These are phyloP conservation scores for Elaeis guineensis DNA, from an alignment of 176 grass and related monocot genomes.

Conservation along the genomic window DNA sequence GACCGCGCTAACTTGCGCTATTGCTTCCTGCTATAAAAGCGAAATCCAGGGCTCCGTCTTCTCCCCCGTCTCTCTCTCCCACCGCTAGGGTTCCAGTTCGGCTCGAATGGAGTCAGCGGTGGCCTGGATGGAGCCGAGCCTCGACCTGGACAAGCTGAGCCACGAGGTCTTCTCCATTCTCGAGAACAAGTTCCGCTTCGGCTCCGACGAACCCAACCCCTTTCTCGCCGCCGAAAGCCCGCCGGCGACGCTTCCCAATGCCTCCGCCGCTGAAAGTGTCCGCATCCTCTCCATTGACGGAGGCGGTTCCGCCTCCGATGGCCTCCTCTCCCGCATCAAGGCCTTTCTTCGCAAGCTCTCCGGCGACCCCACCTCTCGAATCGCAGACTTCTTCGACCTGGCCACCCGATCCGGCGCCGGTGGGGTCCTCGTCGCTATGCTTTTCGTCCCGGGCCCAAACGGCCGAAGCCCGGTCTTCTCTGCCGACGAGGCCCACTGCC, in stretches of 20 bases:
- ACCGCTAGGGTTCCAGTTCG: too few species aligned
- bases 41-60: too few species aligned
- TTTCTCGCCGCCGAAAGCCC: background rate
- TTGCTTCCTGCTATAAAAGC: too few species aligned
- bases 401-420: slow-evolving; percentile 59
- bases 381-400: slow-evolving; percentile 60
- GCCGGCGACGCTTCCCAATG: background rate
- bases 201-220: background rate
- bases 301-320: slow-evolving; percentile 15
- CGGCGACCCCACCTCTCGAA: slow-evolving; percentile 22
- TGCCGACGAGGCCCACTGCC: slow-evolving; percentile 31
- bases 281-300: slow-evolving; percentile 68
- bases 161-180: slow-evolving; percentile 85
- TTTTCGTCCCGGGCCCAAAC: slow-evolving; percentile 38
- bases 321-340: slow-evolving; percentile 38
- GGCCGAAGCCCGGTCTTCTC: slow-evolving; percentile 12
- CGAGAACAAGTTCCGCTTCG: slow-evolving; percentile 66
- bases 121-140: slow-evolving; percentile 3
- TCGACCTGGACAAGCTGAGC: slow-evolving; percentile 38
- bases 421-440: slow-evolving; percentile 45
- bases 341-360: slow-evolving; percentile 47
- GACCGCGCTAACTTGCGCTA: too few species aligned
- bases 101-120: too few species aligned
- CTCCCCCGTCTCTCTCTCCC: too few species aligned
- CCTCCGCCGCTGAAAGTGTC: slow-evolving; percentile 19